A percentile compares a stretch with the other conserved stretches of the same genome.
phyloP scores from a whole-genome alignment of 352 stramenopile species.

The Phytophthora citricola region DNA sequence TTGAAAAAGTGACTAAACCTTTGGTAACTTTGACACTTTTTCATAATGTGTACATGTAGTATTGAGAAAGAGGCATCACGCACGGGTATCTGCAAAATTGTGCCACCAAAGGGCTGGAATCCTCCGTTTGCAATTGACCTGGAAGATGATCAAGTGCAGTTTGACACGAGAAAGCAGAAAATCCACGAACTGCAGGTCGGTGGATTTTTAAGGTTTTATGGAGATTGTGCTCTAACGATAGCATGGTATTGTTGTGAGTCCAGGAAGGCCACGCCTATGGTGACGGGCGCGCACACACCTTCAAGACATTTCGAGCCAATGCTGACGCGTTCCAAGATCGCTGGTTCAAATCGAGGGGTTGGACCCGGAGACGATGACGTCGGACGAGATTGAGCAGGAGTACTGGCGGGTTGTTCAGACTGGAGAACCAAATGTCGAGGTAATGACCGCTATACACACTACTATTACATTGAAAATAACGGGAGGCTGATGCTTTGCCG shows the following conservation, averaged over 20 bases:
- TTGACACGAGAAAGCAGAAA: slow-evolving; percentile 95
- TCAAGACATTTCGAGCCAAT: slow-evolving; percentile 68
- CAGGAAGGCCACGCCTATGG: slow-evolving; percentile 76
- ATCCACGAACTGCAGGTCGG: slow-evolving; percentile 84
- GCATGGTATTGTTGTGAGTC: neutral
- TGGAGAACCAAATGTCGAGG: slow-evolving; percentile 42
- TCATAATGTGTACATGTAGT: slow-evolving; percentile 30
- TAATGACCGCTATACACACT: slow-evolving; percentile 6
- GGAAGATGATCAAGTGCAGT: slow-evolving; percentile 57
- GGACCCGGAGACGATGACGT: slow-evolving; percentile 49
- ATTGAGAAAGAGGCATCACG: slow-evolving; percentile 64
- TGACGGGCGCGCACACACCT: slow-evolving; percentile 65
- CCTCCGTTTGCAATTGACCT: slow-evolving; percentile 79
- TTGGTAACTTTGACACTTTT: neutral
- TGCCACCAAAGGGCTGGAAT: slow-evolving; percentile 95
- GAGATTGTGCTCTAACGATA: neutral
- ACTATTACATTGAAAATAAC: neutral
- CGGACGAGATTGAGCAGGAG: slow-evolving; percentile 82
- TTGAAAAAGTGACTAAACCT: neutral
- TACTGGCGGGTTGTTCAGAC: slow-evolving; percentile 91
- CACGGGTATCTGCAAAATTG: slow-evolving; percentile 98
- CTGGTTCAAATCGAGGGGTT: slow-evolving; percentile 58
- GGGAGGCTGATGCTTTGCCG: slow-evolving; percentile 1
- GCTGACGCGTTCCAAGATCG: slow-evolving; percentile 60
- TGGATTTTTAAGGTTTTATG: neutral